Base-by-base conservation (phyloP, 2,329 filamentous ascomycete genomes). In the Xylaria polymorpha region DNA sequence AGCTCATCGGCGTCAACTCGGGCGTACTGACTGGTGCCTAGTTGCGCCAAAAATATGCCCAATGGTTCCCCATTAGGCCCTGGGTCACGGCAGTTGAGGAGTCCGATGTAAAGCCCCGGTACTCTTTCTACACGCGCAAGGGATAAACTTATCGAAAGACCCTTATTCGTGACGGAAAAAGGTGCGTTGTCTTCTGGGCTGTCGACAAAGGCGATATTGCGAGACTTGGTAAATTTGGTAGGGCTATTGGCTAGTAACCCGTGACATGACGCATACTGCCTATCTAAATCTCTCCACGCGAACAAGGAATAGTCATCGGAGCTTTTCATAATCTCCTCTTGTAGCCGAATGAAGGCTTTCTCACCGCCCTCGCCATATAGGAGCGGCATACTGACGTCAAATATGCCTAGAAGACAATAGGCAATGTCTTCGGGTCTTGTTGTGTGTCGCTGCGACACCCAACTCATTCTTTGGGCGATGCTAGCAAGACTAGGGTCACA, bases 291-390 rank as follows among this genome's bases (percentile, higher is more conserved):
- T 15, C 20, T 48, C 46, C 10, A 25, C 12, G 22, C 10, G 20
- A 48, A 48, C 12, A 48, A 48, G 20, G 20, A 48, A n/a, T 14
- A 7, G 20, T 22, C 46, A 50, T 69, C 63, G 0, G 63, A 67
- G 20, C 43, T 43, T 61, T 61, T 65, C 63, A 67, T 43, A 18
- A 69, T 65, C 15, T 65, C 62, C 35, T 67, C 55, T 32, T 62
- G 48, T 18, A 69, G 57, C 5, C 56, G 43, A 22, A 53, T 25
- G 56, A 64, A 67, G 14, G 67, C 67, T 29, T 58, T 58, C 43
- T 66, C 69, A n/a, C 60, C 44, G 5, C 60, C 69, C 32, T 61
- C 60, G 5, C 62, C 60, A 15, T 59, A 67, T 10, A 63, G 43
- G 29, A 67, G 57, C 8, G 48, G 63, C 56, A 67, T 67, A 44